phyloP scores from a whole-genome alignment of 148 eudicot species.

The Talinum fruticosum region DNA sequence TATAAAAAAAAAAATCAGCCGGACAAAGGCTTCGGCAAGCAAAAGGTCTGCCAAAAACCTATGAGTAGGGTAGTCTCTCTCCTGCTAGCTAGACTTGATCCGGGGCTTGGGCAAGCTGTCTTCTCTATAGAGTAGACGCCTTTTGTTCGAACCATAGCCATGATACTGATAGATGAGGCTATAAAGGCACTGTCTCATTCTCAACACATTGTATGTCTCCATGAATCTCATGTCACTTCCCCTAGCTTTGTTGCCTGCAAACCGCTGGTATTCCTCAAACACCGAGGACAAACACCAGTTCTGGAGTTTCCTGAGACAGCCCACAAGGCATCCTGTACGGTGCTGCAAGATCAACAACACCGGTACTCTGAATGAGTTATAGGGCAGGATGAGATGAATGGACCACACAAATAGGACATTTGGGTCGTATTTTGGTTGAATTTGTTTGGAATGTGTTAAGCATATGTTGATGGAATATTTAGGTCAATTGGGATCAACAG shows the following conservation, averaged over 20 bases:
- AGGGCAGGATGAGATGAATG: neutral
- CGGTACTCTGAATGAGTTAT: neutral
- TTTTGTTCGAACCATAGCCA: constrained; percentile 57
- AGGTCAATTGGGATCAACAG: neutral
- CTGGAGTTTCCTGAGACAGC: constrained; percentile 68
- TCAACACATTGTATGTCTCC: constrained; percentile 43
- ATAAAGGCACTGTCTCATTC: constrained; percentile 48
- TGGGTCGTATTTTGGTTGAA: neutral
- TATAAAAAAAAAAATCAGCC: neutral
- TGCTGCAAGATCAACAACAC: constrained; percentile 45
- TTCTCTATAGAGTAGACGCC: constrained; percentile 50
- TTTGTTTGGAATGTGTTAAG: neutral
- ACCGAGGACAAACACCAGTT: constrained; percentile 61
- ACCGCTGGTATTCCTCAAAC: constrained; percentile 60
- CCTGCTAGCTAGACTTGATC: constrained; percentile 36
- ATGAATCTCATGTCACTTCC: constrained; percentile 54
- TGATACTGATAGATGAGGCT: constrained; percentile 64
- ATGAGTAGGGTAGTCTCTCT: neutral
- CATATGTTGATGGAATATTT: neutral
- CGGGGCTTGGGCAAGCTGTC: constrained; percentile 43
- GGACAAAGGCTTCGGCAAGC: neutral
- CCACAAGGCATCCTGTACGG: constrained; percentile 70
- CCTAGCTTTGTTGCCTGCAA: constrained; percentile 62
- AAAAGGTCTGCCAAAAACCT: neutral
- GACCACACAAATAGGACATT: neutral